Evolutionary conservation across 2,329 filamentous ascomycete genomes (phyloP), one percentile per base, ranked within the genome.

Genomic region (Trichoderma gracile): DNA sequence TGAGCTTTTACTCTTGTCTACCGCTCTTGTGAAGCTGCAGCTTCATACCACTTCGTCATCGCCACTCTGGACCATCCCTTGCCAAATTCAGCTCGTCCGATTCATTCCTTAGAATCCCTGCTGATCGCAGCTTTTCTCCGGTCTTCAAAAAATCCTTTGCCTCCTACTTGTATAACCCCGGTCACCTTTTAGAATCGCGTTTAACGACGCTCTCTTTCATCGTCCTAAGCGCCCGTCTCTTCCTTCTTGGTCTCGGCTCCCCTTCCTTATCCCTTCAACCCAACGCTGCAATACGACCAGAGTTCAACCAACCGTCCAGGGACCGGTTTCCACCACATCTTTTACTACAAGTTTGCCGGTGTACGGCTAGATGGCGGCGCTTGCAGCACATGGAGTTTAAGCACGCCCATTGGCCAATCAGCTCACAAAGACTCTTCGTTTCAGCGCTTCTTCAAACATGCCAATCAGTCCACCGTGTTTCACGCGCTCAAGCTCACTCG

Each of bases 401-500:
- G n/a, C 38, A 52, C 23, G 43, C 33, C 47, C 40, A 63, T 66
- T 67, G 63, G 63, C 56, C 67, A 65, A 67, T 66, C 53, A 55
- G 53, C 25, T 27, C 33, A 33, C 46, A 46, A 42, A 47, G 55
- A 52, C 61, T 61, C 57, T 49, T 55, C 53, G 49, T 52, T 65
- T 61, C 65, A 59, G 66, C 68, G 57, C 64, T 56, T 65, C 58
- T 60, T 65, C 65, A 61, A 68, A 65, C 46, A 65, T 66, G 67
- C 66, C 45, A 45, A 45, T 64, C 25, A 45, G 47, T 43, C 49
- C 33, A 30, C 54, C 65, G 46, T 66, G 66, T 67, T 67, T 66
- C 67, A 66, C 54, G 58, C 61, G 57, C 27, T 43, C 49, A 60
- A 64, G 55, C 49, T 64, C 40, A 53, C 38, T 25, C 12, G 50